Base-by-base conservation (phyloP, 2,329 filamentous ascomycete genomes). In the Teratosphaeria nubilosa region DNA sequence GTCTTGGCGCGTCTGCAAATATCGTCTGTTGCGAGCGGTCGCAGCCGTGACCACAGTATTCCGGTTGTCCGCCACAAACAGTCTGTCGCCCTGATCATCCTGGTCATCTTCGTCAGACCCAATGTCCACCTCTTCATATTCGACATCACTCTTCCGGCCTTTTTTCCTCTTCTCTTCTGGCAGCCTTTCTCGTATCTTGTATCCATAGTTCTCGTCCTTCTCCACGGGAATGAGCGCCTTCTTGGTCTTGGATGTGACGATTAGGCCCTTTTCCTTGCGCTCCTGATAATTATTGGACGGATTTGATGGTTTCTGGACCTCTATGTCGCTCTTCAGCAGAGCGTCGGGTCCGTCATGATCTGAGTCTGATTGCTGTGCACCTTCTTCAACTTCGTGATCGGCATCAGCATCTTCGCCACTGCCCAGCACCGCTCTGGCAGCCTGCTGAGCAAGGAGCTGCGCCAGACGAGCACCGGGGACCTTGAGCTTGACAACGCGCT, bases 41-140 rank as follows among this genome's bases (percentile, higher is more conserved):
- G 54, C 56, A 55, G 51, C 53, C 10, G 22, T 32, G 56, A 5
- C 20, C 16, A 48, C 41, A 22, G 16, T 48, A 16, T 22, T 22
- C n/a, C 53, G 22, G 14, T 31, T 32, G 37, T 16, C 50, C 51
- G 45, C 41, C 11, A 50, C 45, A n/a, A 57, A 58, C 14, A 63
- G 57, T 9, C 66, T 65, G n/a, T 67, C 65, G 2, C 63, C 67
- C 5, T 70, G 67, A 3, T 68, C 63, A 14, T 78, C 67, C 5
- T 70, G 67, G 4, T 68, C 63, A 16, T 78, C 76, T 3, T 75
- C 73, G 25, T 78, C 76, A 1, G 75, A 76, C 30, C 75, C 76
- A 34, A 79, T 69, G 13, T 73, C 74, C 22, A 78, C 71, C 56
- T 79, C 76, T 64, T 79, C 77, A 56, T 74, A 78, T 22, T 73